These are phyloP conservation scores for Taiwanofungus camphoratus DNA, from an alignment of 1,284 basidiomycete species.

Conservation along the genomic window DNA sequence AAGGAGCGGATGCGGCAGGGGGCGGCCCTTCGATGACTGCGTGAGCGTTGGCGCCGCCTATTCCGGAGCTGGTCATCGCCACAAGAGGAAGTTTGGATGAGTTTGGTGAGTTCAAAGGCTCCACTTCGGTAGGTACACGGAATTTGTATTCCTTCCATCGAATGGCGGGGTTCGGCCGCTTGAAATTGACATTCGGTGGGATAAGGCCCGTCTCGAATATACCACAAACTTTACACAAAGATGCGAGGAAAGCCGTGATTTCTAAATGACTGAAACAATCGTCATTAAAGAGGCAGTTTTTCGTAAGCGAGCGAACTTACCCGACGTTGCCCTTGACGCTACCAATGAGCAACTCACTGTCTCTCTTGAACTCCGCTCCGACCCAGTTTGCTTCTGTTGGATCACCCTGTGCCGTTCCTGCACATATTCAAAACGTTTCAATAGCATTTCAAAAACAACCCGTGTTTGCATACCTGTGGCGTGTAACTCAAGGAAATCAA, in stretches of 20 bases:
- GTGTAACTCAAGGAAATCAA: slow-evolving; percentile 44
- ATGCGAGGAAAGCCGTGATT: slow-evolving; percentile 38
- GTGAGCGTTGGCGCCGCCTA: slow-evolving; percentile 39
- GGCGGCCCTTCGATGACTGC: slow-evolving; percentile 33
- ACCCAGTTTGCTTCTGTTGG: slow-evolving; percentile 46
- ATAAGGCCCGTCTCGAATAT: slow-evolving; percentile 33
- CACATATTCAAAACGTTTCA: neutral
- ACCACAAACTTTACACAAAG: slow-evolving; percentile 35
- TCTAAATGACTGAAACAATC: slow-evolving; percentile 38
- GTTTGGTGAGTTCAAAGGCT: slow-evolving; percentile 28
- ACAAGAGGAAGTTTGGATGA: slow-evolving; percentile 20
- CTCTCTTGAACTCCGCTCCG: slow-evolving; percentile 30
- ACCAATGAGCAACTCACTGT: slow-evolving; percentile 31
- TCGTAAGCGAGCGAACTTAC: slow-evolving; percentile 19
- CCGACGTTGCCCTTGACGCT: slow-evolving; percentile 46
- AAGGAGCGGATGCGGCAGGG: neutral
- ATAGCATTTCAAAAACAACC: slow-evolving; percentile 5
- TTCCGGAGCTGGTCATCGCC: slow-evolving; percentile 38
- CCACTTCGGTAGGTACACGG: slow-evolving; percentile 19
- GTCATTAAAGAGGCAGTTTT: slow-evolving; percentile 29
- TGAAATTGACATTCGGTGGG: slow-evolving; percentile 36
- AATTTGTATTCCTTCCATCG: slow-evolving; percentile 31
- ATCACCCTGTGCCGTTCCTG: slow-evolving; percentile 43
- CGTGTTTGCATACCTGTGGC: slow-evolving; percentile 33
- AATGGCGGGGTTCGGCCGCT: slow-evolving; percentile 32